Percentiles rank a stretch among this genome's conserved stretches.
Conservation (phyloP, 345 rosid species). For the Dipteronia dyeriana region DNA sequence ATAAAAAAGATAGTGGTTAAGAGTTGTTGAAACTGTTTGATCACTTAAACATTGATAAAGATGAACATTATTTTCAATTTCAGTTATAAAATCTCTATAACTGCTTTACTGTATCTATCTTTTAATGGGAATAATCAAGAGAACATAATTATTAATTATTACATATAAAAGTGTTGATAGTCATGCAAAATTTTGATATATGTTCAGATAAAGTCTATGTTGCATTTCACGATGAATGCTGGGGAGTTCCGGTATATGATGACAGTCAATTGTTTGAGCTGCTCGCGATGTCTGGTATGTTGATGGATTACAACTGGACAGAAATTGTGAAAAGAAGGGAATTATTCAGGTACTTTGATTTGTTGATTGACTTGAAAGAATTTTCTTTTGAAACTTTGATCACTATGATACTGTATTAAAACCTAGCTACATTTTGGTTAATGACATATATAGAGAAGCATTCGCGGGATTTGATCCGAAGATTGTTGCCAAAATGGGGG, state of each 20-base stretch:
- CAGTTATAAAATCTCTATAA: background rate
- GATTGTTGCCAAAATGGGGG: constrained; percentile 79
- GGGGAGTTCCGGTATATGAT: constrained; percentile 97
- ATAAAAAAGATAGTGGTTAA: too few species aligned
- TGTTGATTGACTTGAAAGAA: background rate
- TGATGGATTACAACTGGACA: constrained; percentile 99
- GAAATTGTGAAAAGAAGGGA: constrained; percentile 82
- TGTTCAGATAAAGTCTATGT: constrained; percentile 71
- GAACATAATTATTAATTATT: background rate
- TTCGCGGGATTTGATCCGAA: constrained; percentile 79
- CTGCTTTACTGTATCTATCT: background rate
- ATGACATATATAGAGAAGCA: constrained; percentile 51
- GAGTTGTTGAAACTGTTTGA: background rate
- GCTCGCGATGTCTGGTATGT: constrained; percentile 86
- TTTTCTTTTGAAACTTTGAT: background rate
- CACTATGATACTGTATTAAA: constrained; percentile 1
- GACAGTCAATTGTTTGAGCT: constrained; percentile 92
- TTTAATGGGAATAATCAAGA: background rate
- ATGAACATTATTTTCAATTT: background rate
- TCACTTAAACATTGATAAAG: background rate
- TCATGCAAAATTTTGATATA: constrained; percentile 21
- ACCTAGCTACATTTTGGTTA: background rate
- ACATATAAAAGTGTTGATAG: background rate
- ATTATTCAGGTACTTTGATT: constrained; percentile 52
- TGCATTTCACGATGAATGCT: constrained; percentile 89